Base-by-base conservation (phyloP, 2,329 filamentous ascomycete genomes). In the Pseudocercospora vitis region DNA sequence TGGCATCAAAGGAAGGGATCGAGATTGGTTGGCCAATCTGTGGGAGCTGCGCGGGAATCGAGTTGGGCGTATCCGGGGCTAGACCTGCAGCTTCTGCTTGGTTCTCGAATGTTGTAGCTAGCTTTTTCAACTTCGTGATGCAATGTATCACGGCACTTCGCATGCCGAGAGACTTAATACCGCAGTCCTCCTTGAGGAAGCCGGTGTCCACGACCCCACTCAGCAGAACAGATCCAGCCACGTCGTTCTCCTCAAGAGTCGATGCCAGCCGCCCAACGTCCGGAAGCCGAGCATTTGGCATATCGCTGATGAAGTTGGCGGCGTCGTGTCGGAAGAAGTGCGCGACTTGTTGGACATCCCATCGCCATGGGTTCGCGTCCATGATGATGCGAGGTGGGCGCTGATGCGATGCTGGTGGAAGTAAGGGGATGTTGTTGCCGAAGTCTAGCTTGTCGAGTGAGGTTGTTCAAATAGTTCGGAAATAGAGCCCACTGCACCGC, bases 331-430 rank as follows among this genome's bases (percentile, higher is more conserved):
- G 89, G 3, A 95, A 75, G 64, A 86, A 84, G 12, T 76, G 68
- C 7, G 87, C 79, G 8, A 95, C 82, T 29, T 83, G 78, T 31
- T 87, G 82, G 26, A 85, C 76, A 29, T 80, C 79, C 90, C 90
- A 95, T 50, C 79, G 65, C 69, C 85, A 87, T n/a, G 90, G 89
- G 71, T 95, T 89, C 52, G 72, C 67, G 12, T 70, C 68, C 44
- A 70, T 70, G 48, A 55, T 57, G 21, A n/a, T n/a, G 58, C 49
- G 11, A 40, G 19, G 26, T 28, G 12, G 35, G 28, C 12, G 12
- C 29, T 9, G 16, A 12, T 14, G 48, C 8, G 19, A 45, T 40
- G 23, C 33, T 19, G 26, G 24, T 37, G 12, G 9, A 19, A 11
- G 28, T 26, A 8, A 19, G 26, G 42, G 11, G 16, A 52, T 23